Conservation (phyloP, 108 stramenopile genomes). For the Skeletonema potamos region DNA sequence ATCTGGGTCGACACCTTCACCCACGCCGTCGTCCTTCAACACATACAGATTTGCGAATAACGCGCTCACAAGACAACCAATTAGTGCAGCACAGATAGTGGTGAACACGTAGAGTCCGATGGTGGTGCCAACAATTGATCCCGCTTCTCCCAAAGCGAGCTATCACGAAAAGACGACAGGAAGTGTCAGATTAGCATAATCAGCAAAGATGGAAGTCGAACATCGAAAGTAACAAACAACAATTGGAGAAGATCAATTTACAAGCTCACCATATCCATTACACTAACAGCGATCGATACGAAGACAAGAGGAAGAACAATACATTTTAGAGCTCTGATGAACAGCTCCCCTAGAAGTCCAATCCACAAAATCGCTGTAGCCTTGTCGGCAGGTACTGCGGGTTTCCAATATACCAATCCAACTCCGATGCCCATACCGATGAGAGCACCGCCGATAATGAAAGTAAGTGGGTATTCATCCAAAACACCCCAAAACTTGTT, state of each 20-base stretch:
- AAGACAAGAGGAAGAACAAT: constrained; percentile 54
- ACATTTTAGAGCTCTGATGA: constrained; percentile 45
- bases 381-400: constrained; percentile 37
- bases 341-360: constrained; percentile 45
- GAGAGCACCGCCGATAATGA: no score
- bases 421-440: constrained; percentile 38
- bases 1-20: not conserved
- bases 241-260: no score
- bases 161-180: no score
- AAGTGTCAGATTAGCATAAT: no score
- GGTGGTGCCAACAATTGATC: constrained; percentile 40
- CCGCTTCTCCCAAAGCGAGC: constrained; percentile 43
- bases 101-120: constrained; percentile 48
- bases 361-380: constrained; percentile 33
- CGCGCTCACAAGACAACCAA: constrained; percentile 32
- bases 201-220: no score
- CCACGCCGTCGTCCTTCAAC: constrained; percentile 9
- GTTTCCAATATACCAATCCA: constrained; percentile 42
- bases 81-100: constrained; percentile 33
- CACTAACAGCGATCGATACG: constrained; percentile 39
- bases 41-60: constrained; percentile 25
- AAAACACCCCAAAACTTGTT: no score
- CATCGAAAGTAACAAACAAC: no score
- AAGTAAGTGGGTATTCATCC: no score
- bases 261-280: constrained; percentile 41